Base-by-base conservation (phyloP, 2,329 filamentous ascomycete genomes). In the Fusarium sp. region DNA sequence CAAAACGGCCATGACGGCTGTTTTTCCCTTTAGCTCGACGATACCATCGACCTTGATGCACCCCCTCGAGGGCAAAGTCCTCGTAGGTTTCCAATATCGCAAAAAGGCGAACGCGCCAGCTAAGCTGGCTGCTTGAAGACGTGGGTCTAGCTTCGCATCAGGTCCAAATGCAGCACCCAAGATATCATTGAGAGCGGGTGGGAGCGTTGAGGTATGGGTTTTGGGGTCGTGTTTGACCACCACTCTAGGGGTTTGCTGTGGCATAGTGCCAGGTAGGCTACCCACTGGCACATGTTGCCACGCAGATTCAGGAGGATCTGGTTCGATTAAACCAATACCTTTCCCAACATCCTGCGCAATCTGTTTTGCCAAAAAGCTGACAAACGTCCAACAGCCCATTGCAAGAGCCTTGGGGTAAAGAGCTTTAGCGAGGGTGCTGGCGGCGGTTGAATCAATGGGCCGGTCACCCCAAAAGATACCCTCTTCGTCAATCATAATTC, bases 401-500 rank as follows among this genome's bases (percentile, higher is more conserved):
- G 84, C 81, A 3, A 89, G 74, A 4, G 86, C 83, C 42, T 82
- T 82, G 4, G 88, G 88, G 80, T 84, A 88, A 6, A 90, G 77
- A 4, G 82, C 80, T n/a, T 84, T 83, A 42, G 82, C 78, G 14
- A 87, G 75, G 56, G 81, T 79, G 58, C 81, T 79, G 22, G 84
- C 86, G 0, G 80, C 80, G 6, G 78, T 63, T 4, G 85, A 80
- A 32, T 89, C 86, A 42, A 89, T 83, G 1, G 81, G 81, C 32
- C 82, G 78, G 16, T 83, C 82, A 2, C 80, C 80, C 81, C 84
- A 84, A 55, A 80, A 81, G 13, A 89, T 77, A 3, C 80, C 80
- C 11, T 87, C 83, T 9, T 85, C 81, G 18, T 83, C 82, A 44
- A 88, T 77, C 24, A 84, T 80, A 54, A 89, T 77, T 3, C 87